phyloP scores from a whole-genome alignment of 768 basidiomycete species.

The Epithele typhae region DNA sequence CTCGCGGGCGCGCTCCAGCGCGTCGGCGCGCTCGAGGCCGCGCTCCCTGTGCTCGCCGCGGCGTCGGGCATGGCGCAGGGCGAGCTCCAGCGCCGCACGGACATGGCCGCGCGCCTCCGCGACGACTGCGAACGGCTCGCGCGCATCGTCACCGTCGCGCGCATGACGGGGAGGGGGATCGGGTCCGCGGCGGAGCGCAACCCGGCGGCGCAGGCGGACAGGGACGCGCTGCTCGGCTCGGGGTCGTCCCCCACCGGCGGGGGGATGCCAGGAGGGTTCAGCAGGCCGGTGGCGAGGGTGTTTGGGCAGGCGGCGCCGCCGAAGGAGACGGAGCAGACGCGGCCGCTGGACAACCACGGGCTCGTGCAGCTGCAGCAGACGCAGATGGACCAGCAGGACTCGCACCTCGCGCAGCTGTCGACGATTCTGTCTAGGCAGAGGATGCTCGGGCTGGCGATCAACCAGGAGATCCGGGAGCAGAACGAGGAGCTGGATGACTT shows the following conservation, averaged over 20 bases:
- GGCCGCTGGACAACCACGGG: constrained; percentile 83
- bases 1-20: constrained; percentile 73
- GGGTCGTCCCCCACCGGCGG: constrained; percentile 1
- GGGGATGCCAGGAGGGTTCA: constrained; percentile 23
- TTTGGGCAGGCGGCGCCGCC: constrained; percentile 67
- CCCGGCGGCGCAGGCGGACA: constrained; percentile 51
- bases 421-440: constrained; percentile 81
- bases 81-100: constrained; percentile 85
- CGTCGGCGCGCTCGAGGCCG: constrained; percentile 67
- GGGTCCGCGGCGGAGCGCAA: constrained; percentile 32
- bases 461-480: constrained; percentile 75
- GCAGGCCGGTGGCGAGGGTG: constrained; percentile 61
- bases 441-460: constrained; percentile 83
- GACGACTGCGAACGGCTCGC: constrained; percentile 89
- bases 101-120: constrained; percentile 83
- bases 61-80: constrained; percentile 76
- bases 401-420: constrained; percentile 73
- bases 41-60: constrained; percentile 58
- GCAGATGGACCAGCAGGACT: constrained; percentile 82
- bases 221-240: constrained; percentile 64
- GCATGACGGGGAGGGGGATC: constrained; percentile 42
- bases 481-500: constrained; percentile 85
- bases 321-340: constrained; percentile 79
- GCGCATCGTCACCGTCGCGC: constrained; percentile 78
- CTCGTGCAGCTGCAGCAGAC: constrained; percentile 73